Base-by-base conservation (phyloP, 2,329 filamentous ascomycete species). In the Xylaria sp. region DNA sequence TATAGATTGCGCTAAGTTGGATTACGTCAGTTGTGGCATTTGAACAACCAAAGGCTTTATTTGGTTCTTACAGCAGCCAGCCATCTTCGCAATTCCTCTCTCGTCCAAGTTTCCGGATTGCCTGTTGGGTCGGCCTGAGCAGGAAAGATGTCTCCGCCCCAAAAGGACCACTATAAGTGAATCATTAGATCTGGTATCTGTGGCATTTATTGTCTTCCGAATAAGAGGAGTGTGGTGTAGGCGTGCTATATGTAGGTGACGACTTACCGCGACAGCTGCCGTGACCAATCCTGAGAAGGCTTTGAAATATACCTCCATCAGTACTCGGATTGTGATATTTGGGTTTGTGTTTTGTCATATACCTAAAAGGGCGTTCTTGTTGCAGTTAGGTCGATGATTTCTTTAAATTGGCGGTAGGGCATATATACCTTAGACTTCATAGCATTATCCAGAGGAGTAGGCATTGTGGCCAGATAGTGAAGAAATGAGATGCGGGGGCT, bases 131-230 rank as follows among this genome's bases (percentile, higher is more conserved):
- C 94, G 54, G 83, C 67, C 71, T 89, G 83, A 3, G 86, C 79
- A 0, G 94, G 94, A 74, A 97, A 97, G 75, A 97, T 86, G 69
- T 95, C 93, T 60, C 88, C 86, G 63, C 93, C 93, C 90, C 92
- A 96, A 73, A 97, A 95, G 20, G 88, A 87, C 90, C 92, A 97
- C 71, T 72, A 42, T 50, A 27, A 33, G 25, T 33, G 17, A 53
- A 33, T 27, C 0, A 27, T 66, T 49, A 66, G 49, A 65, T 44
- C 10, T 29, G 13, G 44, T 29, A 55, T 22, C 17, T 9, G 25
- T n/a, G n/a, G n/a, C n/a, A 45, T 20, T 38, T 33, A 13, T 20
- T 31, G 47, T 13, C 22, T 45, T 4, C 27, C 47, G 6, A 11
- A 45, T 15, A n/a, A 33, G 33, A 13, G 38, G 42, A 27, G 6